A percentile compares a stretch with the other conserved stretches of the same genome.
Evolutionary conservation across 805 yeast genomes (phyloP).

Genomic region (Zygotorulaspora danielsina): DNA sequence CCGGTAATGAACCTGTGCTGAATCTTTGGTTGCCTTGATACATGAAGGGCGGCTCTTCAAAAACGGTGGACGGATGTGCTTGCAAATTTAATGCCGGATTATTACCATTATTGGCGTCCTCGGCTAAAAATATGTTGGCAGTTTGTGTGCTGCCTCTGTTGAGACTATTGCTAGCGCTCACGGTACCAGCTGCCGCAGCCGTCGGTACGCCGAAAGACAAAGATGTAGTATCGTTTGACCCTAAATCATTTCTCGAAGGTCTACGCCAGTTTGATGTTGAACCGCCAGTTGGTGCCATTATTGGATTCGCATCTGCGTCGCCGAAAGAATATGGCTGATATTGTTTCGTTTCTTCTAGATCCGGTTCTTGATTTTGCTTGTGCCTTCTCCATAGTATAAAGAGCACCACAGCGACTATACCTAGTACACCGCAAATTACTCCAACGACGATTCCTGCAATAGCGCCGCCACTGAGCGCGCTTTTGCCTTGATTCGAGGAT

Average conservation of each 20-base stretch:
- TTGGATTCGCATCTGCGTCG: slow-evolving; percentile 28
- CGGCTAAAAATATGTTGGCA: slow-evolving; percentile 6
- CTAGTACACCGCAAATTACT: slow-evolving; percentile 41
- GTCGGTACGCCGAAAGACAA: slow-evolving; percentile 17
- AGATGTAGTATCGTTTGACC: slow-evolving; percentile 11
- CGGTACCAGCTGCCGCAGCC: slow-evolving; percentile 1
- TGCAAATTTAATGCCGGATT: slow-evolving; percentile 7
- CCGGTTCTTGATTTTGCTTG: slow-evolving; percentile 35
- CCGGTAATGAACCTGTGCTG: slow-evolving; percentile 54
- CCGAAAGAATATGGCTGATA: slow-evolving; percentile 37
- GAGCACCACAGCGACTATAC: slow-evolving; percentile 39
- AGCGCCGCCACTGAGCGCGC: slow-evolving; percentile 41
- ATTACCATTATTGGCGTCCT: slow-evolving; percentile 5
- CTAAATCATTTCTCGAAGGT: slow-evolving; percentile 12
- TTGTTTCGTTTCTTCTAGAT: slow-evolving; percentile 41
- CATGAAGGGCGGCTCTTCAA: slow-evolving; percentile 31
- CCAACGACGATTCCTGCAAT: slow-evolving; percentile 63
- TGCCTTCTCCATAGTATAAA: slow-evolving; percentile 43
- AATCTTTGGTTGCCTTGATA: slow-evolving; percentile 46
- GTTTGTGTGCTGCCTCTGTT: slow-evolving; percentile 8
- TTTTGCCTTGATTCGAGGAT: slow-evolving; percentile 6
- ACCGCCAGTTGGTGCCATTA: slow-evolving; percentile 20
- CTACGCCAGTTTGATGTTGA: slow-evolving; percentile 16
- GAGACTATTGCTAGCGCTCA: slow-evolving; percentile 15
- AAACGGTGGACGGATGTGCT: slow-evolving; percentile 18